Evolutionary conservation across 139 green algal species (phyloP), one percentile per base, ranked within the genome.

Genomic region (Penium margaritaceum): DNA sequence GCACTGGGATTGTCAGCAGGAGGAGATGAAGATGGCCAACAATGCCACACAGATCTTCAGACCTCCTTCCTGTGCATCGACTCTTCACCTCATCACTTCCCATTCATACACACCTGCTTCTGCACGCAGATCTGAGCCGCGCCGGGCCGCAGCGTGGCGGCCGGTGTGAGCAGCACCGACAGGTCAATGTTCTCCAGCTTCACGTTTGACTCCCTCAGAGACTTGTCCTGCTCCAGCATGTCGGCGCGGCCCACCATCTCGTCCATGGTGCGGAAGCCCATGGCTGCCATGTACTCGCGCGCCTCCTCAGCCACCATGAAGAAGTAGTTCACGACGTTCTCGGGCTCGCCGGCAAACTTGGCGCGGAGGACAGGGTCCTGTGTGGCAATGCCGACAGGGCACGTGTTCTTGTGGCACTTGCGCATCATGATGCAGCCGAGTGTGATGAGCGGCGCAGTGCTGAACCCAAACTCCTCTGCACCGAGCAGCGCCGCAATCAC

Each of bases 371-470:
- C 88, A 19, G 92, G 92, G 85, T 97, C 91, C 87, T 96, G 90
- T 0, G 90, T 96, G 58, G 90, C 90, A 34, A 96, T 88, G 70
- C 92, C 92, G n/a, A 97, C 91, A 29, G 91, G 92, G 85, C 92
- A 97, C 3, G 89, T 95, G 86, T 97, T 97, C 70, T 90, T 96
- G 85, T 97, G 92, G 85, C 92, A 97, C 87, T 97, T 97, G 76
- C 92, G 84, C 92, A 97, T 97, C 91, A 95, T 96, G 87, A 96
- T 93, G 84, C 90, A 96, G 43, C 90, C 91, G 74, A 97, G 80
- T 2, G 90, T 89, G 81, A 97, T 97, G n/a, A 97, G 88, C 30
- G 92, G 92, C 4, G 90, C 91, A 27, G 92, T 97, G 70, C 88
- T 84, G 82, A 97, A 97, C 29, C 92, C 92, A 88, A 90, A 97